Evolutionary conservation across 768 basidiomycete genomes (phyloP), one percentile per base, ranked within the genome.

Genomic region (Antrodiella citrinella): DNA sequence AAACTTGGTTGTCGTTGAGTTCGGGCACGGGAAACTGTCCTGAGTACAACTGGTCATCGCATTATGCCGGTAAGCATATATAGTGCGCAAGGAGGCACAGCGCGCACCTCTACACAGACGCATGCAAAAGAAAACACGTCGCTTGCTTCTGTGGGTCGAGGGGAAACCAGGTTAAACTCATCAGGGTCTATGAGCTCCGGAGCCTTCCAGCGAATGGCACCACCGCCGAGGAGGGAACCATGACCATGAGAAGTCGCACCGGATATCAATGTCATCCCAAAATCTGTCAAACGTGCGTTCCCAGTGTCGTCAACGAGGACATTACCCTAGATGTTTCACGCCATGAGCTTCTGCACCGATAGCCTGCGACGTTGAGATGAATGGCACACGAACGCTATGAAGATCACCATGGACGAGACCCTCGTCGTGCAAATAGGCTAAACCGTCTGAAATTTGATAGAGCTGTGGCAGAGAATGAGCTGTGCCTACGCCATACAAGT

Each of bases 171-270:
- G 3, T 25, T 25, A 26, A 40, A 50, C 43, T 45, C 15, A 5
- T 50, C 49, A n/a, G 49, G 49, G 35, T n/a, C 22, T 13, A 50
- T 50, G 5, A 50, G 44, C 35, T 50, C 49, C 5, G 49, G 49
- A 4, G 49, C 49, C 9, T 43, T 40, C 41, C 44, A 50, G 13
- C 43, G 20, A 7, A 10, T 7, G 9, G 22, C 49, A 23, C 49
- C 49, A 18, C 44, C 44, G 15, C 44, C 39, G 7, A 5, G 49
- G 11, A 49, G 4, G 3, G 48, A 49, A 39, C 7, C 24, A 15
- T 35, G 15, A 7, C 7, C 30, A 35, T 35, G 15, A 35, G 30
- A 7, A 15, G 30, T 35, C 7, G 30, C 7, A 7, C 15, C 30
- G 30, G 30, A 35, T 15, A 35, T 15, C 30, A 35, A 15, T 35